These are phyloP conservation scores for Fusarium drepaniforme DNA, from an alignment of 2,329 filamentous ascomycete species.

Conservation along the genomic window DNA sequence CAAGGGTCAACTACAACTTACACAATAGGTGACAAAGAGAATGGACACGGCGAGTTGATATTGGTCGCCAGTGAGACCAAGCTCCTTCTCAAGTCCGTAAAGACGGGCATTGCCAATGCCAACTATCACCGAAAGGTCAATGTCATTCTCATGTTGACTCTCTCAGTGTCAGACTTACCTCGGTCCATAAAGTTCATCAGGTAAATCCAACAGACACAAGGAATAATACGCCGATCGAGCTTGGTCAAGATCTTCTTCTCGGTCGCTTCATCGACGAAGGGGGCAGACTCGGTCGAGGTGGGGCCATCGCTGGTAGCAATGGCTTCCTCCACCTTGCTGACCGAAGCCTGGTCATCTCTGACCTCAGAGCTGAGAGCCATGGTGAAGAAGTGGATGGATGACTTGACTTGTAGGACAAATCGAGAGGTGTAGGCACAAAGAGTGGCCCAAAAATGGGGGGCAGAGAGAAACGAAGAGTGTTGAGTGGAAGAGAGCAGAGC, in stretches of 20 bases:
- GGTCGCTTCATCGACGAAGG: neutral
- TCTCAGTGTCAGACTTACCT: neutral
- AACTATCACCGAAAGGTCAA: constrained; percentile 5
- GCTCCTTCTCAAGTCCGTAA: constrained; percentile 3
- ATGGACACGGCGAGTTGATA: constrained; percentile 9
- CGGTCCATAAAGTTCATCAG: constrained; percentile 15
- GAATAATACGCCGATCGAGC: constrained; percentile 9
- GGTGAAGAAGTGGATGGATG: neutral
- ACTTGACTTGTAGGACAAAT: neutral
- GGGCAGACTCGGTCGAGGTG: neutral
- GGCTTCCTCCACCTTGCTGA: constrained; percentile 6
- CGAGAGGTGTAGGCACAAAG: neutral
- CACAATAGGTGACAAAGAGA: constrained; percentile 11
- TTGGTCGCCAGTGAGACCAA: constrained; percentile 4
- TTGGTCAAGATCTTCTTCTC: constrained; percentile 9
- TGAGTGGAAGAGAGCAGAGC: neutral
- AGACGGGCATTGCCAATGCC: constrained; percentile 15
- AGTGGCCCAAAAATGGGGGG: neutral
- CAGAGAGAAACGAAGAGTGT: neutral
- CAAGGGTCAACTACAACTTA: neutral
- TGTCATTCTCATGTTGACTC: neutral
- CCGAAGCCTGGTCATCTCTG: neutral
- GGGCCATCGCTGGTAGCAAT: constrained; percentile 6
- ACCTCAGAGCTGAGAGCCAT: constrained; percentile 1
- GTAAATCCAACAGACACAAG: constrained; percentile 14